Percentiles rank a stretch among this genome's conserved stretches.
Conservation (phyloP, 1,284 basidiomycete genomes). For the Coniophora puteana region DNA sequence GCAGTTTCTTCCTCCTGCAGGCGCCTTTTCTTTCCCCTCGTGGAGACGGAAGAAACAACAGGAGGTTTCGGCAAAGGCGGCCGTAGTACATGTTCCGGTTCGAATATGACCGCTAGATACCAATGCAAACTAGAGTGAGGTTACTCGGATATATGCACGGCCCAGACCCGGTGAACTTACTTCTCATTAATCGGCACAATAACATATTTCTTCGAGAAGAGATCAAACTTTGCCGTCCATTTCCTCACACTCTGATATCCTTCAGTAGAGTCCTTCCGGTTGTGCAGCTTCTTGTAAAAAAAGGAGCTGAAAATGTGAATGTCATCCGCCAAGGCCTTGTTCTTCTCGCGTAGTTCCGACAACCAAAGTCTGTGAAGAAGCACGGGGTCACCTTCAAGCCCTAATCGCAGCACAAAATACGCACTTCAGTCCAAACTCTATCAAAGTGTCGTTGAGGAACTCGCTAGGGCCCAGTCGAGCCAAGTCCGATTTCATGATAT, state of each 20-base stretch:
- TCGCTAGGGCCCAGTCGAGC: slow-evolving; percentile 72
- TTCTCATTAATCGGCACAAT: slow-evolving; percentile 97
- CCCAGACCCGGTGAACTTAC: slow-evolving; percentile 40
- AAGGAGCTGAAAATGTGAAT: slow-evolving; percentile 96
- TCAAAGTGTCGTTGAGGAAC: slow-evolving; percentile 93
- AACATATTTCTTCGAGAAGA: slow-evolving; percentile 91
- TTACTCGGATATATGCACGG: slow-evolving; percentile 10
- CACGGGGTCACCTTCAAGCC: slow-evolving; percentile 2
- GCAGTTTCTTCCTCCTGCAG: slow-evolving; percentile 2
- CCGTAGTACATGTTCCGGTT: slow-evolving; percentile 63
- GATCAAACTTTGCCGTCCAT: slow-evolving; percentile 87
- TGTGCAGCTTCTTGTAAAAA: slow-evolving; percentile 94
- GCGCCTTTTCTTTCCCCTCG: slow-evolving; percentile 29
- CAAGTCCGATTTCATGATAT: slow-evolving; percentile 76
- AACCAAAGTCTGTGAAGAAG: slow-evolving; percentile 60
- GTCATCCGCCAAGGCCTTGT: slow-evolving; percentile 65
- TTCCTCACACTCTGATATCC: slow-evolving; percentile 86
- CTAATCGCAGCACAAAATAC: slow-evolving; percentile 21
- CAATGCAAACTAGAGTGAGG: slow-evolving; percentile 74
- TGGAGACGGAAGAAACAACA: slow-evolving; percentile 12
- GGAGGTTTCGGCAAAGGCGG: slow-evolving; percentile 34
- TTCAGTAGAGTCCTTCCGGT: slow-evolving; percentile 57
- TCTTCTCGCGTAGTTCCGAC: slow-evolving; percentile 44
- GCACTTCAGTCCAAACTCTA: slow-evolving; percentile 93
- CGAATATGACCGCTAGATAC: slow-evolving; percentile 94